Percentiles rank a stretch among this genome's conserved stretches.
Evolutionary conservation across 2,329 filamentous ascomycete species (phyloP).

Genomic region (Colletotrichum melonis): DNA sequence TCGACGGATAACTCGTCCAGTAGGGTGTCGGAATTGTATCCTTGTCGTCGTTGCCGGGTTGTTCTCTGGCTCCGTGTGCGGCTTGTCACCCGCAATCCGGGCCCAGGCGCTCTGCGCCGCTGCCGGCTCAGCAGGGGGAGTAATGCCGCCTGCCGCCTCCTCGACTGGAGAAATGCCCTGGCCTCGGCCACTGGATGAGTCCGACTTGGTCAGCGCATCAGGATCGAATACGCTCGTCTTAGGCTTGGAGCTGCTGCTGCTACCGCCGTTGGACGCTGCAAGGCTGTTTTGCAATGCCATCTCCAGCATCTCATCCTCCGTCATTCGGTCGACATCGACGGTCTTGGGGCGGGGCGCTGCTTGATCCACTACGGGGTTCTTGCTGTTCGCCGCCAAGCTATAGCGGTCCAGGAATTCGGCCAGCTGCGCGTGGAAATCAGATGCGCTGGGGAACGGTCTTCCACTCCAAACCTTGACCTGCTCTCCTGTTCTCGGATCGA

Average conservation of each 20-base stretch:
- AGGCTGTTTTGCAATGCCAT: constrained; percentile 93
- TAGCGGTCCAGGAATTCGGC: constrained; percentile 98
- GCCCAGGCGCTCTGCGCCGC: constrained; percentile 64
- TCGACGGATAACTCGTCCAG: constrained; percentile 86
- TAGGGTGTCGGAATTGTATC: constrained; percentile 91
- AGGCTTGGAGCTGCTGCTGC: constrained; percentile 49
- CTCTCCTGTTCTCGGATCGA: constrained; percentile 95
- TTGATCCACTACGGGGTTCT: constrained; percentile 89
- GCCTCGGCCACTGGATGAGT: constrained; percentile 61
- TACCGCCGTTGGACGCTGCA: constrained; percentile 56
- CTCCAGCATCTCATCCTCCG: constrained; percentile 96
- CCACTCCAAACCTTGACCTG: constrained; percentile 98
- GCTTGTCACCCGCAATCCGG: constrained; percentile 76
- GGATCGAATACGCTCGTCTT: constrained; percentile 77
- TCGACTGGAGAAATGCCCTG: constrained; percentile 47
- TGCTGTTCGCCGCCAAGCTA: constrained; percentile 86
- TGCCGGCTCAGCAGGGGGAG: constrained; percentile 36
- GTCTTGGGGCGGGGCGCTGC: constrained; percentile 77
- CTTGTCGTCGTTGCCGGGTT: constrained; percentile 81
- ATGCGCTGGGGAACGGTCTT: constrained; percentile 77
- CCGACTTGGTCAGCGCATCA: constrained; percentile 83
- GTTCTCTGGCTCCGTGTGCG: constrained; percentile 82
- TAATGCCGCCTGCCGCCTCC: constrained; percentile 21
- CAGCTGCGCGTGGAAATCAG: constrained; percentile 90
- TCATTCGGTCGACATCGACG: constrained; percentile 87